These are phyloP conservation scores for Gossypium stocksii DNA, from an alignment of 345 rosid genomes.

Conservation along the genomic window DNA sequence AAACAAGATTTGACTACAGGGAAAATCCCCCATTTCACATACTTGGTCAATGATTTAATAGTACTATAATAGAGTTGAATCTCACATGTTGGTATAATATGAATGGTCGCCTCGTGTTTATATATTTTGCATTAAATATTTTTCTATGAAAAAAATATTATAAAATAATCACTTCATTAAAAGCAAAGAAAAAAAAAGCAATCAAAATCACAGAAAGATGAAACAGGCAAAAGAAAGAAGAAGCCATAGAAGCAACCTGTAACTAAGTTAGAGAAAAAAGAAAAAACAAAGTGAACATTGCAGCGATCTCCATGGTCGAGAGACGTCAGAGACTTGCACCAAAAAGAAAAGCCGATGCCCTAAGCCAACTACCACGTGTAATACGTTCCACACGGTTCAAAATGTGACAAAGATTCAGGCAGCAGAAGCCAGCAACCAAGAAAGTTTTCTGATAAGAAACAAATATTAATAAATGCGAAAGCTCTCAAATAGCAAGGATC, in stretches of 20 bases:
- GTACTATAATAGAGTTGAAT: background rate
- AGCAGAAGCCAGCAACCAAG: background rate
- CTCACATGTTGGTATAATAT: background rate
- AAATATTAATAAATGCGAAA: background rate
- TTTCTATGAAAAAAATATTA: background rate
- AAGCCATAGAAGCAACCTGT: background rate
- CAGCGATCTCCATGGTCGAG: background rate
- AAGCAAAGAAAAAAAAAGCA: background rate
- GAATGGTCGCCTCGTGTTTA: background rate
- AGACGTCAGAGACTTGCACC: background rate
- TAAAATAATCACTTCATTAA: background rate
- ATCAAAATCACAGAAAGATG: background rate
- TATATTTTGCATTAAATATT: background rate
- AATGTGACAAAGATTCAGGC: background rate
- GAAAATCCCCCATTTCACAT: background rate
- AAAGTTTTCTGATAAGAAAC: background rate
- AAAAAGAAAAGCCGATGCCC: too few relatives aligned
- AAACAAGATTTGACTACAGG: background rate
- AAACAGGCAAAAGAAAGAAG: background rate
- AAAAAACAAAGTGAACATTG: background rate
- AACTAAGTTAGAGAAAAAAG: background rate
- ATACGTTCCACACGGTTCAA: background rate
- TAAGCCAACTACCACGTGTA: background rate
- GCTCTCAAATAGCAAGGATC: background rate
- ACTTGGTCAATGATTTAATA: background rate